These are phyloP conservation scores for Colletotrichum tropicale DNA, from an alignment of 2,329 filamentous ascomycete genomes.

Conservation along the genomic window DNA sequence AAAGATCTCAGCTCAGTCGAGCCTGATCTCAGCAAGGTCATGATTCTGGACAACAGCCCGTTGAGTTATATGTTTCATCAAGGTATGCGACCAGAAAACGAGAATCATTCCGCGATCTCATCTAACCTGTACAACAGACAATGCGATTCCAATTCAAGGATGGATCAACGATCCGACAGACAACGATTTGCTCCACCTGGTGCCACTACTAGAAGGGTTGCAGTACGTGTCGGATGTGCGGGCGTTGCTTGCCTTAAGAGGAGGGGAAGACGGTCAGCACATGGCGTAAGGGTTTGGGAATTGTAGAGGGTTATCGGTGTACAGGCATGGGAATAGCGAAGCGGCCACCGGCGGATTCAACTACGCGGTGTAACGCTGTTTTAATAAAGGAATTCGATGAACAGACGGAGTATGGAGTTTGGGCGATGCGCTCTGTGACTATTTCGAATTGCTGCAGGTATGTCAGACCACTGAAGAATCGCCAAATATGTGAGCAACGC, in stretches of 20 bases:
- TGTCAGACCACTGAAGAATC: no score
- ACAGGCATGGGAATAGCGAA: slow-evolving; percentile 14
- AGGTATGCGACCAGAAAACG: slow-evolving; percentile 60
- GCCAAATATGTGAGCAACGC: background rate
- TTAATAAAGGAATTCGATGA: slow-evolving; percentile 12
- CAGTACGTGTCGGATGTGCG: slow-evolving; percentile 97
- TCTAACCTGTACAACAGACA: slow-evolving; percentile 64
- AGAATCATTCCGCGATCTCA: background rate
- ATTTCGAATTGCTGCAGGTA: no score
- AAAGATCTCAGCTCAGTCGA: slow-evolving; percentile 97
- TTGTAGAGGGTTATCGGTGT: slow-evolving; percentile 8
- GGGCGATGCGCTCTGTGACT: background rate
- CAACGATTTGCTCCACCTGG: slow-evolving; percentile 89
- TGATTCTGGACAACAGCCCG: slow-evolving; percentile 98
- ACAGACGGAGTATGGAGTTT: background rate
- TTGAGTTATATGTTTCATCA: slow-evolving; percentile 99
- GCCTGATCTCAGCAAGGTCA: slow-evolving; percentile 95
- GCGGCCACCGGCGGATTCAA: slow-evolving; percentile 14
- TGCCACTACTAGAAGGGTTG: slow-evolving; percentile 90
- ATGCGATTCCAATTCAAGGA: slow-evolving; percentile 97
- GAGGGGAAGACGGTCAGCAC: slow-evolving; percentile 78
- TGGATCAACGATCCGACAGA: slow-evolving; percentile 99
- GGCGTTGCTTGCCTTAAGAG: slow-evolving; percentile 84
- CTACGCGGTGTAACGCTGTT: slow-evolving; percentile 12
- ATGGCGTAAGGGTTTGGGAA: slow-evolving; percentile 41